Conservation (phyloP, 805 yeast genomes). For the Metschnikowia continentalis region DNA sequence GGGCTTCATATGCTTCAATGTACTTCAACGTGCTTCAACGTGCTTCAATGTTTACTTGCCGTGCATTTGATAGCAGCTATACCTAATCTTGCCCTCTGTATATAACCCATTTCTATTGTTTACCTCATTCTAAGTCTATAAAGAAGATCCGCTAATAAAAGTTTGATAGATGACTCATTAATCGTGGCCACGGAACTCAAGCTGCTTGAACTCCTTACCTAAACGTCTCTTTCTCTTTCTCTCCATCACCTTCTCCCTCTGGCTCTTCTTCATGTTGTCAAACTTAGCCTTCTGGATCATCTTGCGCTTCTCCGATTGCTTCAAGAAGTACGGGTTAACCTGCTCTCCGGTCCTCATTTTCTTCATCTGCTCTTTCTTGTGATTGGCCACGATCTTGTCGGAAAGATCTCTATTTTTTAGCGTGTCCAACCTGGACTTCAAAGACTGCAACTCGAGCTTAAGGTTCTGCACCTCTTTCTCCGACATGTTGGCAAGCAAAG, state of each 20-base stretch:
- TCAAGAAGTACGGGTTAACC: slow-evolving; percentile 53
- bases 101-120: slow-evolving; percentile 1
- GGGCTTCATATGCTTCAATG: not conserved
- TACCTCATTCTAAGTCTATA: slow-evolving; percentile 3
- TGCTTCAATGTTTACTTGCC: not conserved
- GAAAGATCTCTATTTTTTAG: slow-evolving; percentile 74
- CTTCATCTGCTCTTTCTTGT: slow-evolving; percentile 48
- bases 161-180: not conserved
- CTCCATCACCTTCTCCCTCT: slow-evolving; percentile 78
- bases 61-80: slow-evolving; percentile 1
- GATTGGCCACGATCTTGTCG: slow-evolving; percentile 55
- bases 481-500: slow-evolving; percentile 35
- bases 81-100: slow-evolving; percentile 4
- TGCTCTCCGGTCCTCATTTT: slow-evolving; percentile 47
- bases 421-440: slow-evolving; percentile 62
- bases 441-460: slow-evolving; percentile 55
- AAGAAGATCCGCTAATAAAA: not conserved
- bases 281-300: slow-evolving; percentile 74
- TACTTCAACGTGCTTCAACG: no score
- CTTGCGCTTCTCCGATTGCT: slow-evolving; percentile 66
- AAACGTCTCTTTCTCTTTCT: slow-evolving; percentile 81
- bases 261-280: slow-evolving; percentile 64
- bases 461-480: slow-evolving; percentile 49
- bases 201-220: slow-evolving; percentile 70
- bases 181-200: slow-evolving; percentile 29